Base-by-base conservation (phyloP, 78 protist species). In the Pigoraptor vietnamica region DNA sequence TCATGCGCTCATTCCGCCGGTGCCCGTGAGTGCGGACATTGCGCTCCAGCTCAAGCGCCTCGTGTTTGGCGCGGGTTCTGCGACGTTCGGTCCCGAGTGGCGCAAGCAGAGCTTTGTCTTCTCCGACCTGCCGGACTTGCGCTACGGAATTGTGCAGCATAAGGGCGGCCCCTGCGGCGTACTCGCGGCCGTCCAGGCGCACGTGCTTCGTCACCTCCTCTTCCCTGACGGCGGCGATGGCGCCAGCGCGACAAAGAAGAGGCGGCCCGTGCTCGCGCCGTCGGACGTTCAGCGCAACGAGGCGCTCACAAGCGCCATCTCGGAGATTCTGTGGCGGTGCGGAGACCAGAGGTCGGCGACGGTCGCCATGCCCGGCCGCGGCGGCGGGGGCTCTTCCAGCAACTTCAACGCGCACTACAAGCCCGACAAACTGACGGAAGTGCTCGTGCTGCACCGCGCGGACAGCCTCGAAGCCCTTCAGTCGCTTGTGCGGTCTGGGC, bases 151-250 rank as follows among this genome's bases (percentile, higher is more conserved):
- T 33, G 67, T 37, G 23, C 92, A 90, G 87, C 56, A 34, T 37
- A 34, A 55, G 38, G 95, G 96, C 33, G 96, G 96, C 37, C 94
- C 96, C 24, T 94, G 96, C 38, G 96, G 96, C 23, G 89, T 92
- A 19, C 93, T 94, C 87, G 94, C 96, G 9, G 86, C 79, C 35
- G 89, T 94, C 48, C 96, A 94, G 86, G 94, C 93, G 23, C 2
- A 33, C 39, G 0, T 89, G 32, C 14, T 91, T 14, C 6, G 67
- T 21, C 67, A 48, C 67, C 67, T 48, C 67, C 6, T 48, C 67
- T 48, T 21, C 14, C 14, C 67, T 6, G 67, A 48, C 67, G 1
- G n/a, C 38, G 23, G 37, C 90, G 39, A 10, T 38, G 1, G 21
- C 19, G 33, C 10, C 1, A 0, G 14, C 10, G 9, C 39, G 40